Evolutionary conservation across 306 rosid genomes (phyloP), one percentile per base, ranked within the genome.

Genomic region (Dalbergia oliveri): DNA sequence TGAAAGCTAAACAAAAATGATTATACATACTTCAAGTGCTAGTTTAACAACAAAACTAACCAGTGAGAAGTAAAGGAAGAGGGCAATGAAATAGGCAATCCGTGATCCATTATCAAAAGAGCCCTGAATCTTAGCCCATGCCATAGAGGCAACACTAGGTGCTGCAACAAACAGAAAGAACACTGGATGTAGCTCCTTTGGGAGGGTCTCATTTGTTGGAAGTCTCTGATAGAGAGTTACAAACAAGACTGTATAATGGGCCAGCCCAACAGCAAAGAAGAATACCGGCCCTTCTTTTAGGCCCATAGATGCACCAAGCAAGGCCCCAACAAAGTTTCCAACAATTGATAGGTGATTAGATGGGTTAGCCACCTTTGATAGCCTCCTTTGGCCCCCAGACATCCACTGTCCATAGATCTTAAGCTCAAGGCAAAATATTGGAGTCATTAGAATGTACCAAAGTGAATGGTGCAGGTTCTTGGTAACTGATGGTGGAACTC

Each of bases 331-430:
- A 88, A 94, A 94, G 71, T 92, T 94, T 14, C 98, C 97, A 43
- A 92, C 94, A 59, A 94, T 5, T 8, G 98, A 86, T 41, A 94
- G 87, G 71, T 94, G 97, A 67, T 94, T 94, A 19, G 93, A 87
- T 63, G 98, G 98, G 66, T 94, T 94, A 0, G 97, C 97, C 76
- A 94, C 98, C 64, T 86, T 91, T 16, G 97, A 94, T 10, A 94
- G 92, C 82, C 98, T 85, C 70, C 94, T 84, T 60, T 87, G 97
- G 4, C 97, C 97, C 18, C 97, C 97, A 6, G 97, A 94, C 98
- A 94, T 94, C 98, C 98, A 94, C 58, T 94, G 98, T 82, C 98
- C 98, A 51, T 94, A 94, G 35, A 94, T 89, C 89, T 94, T 94
- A 31, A 94, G 91, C 87, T 92, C 97, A 15, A 94, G 97, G 31